Conservation (phyloP, 257 asterid species). For the Ehretia macrophylla region DNA sequence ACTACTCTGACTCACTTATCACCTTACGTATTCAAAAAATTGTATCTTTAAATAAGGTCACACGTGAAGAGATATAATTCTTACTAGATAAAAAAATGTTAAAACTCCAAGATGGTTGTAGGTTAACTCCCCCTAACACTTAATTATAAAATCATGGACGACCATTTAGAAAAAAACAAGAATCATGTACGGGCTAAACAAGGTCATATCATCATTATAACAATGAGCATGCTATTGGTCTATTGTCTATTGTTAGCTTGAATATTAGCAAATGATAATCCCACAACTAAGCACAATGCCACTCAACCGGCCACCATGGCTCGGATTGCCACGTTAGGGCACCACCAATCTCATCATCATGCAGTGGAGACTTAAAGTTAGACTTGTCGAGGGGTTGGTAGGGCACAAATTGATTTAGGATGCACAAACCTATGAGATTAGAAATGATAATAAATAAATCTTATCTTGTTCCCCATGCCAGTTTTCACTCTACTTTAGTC, state of each 20-base stretch:
- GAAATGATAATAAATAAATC: conserved; percentile 28
- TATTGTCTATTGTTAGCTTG: too few species aligned
- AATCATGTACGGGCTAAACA: neutral
- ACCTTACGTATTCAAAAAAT: too few species aligned
- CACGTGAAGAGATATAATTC: too few species aligned
- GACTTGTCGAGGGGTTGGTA: conserved; percentile 29
- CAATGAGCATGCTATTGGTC: conserved; percentile 4
- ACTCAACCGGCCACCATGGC: conserved; percentile 33
- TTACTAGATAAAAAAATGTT: too few species aligned
- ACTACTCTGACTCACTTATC: too few species aligned
- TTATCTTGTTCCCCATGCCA: conserved; percentile 49
- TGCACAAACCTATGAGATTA: conserved; percentile 36
- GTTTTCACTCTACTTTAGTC: conserved; percentile 35
- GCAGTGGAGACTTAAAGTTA: conserved; percentile 24
- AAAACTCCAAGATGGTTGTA: too few species aligned
- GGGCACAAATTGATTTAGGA: conserved; percentile 28
- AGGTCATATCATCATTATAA: neutral
- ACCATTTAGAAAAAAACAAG: conserved; percentile 1
- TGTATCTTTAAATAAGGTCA: too few species aligned
- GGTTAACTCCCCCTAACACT: too few species aligned
- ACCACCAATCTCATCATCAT: conserved; percentile 22
- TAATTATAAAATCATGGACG: too few species aligned
- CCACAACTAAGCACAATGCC: conserved; percentile 19
- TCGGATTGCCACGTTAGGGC: conserved; percentile 32
- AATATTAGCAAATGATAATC: too few species aligned